Conservation (phyloP, 2,329 filamentous ascomycete genomes). For the Monilinia aucupariae region DNA sequence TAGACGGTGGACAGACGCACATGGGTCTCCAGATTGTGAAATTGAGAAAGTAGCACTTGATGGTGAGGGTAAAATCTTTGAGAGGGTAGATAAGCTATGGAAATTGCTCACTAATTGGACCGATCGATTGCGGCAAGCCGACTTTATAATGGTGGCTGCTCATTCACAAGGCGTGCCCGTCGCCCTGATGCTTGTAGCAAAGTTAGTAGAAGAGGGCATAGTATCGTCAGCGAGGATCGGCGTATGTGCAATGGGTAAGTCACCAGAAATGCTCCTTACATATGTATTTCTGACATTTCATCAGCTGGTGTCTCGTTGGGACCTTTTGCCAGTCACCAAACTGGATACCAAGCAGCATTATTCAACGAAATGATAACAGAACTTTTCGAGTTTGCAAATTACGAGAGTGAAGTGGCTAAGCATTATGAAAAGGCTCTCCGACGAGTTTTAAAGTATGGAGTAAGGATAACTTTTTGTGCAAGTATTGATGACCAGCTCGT, state of each 20-base stretch:
- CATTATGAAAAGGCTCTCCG: slow-evolving; percentile 73
- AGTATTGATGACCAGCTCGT: slow-evolving; percentile 97
- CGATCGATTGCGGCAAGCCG: slow-evolving; percentile 78
- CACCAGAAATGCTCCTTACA: background rate
- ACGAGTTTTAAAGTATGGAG: slow-evolving; percentile 69
- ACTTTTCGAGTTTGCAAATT: slow-evolving; percentile 86
- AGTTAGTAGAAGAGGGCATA: slow-evolving; percentile 85
- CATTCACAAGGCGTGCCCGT: slow-evolving; percentile 96
- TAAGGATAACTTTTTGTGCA: slow-evolving; percentile 79
- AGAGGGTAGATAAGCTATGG: slow-evolving; percentile 89
- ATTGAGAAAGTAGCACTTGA: slow-evolving; percentile 94
- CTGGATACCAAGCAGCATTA: slow-evolving; percentile 40
- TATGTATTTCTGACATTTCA: slow-evolving; percentile 24
- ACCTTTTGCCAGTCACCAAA: slow-evolving; percentile 57
- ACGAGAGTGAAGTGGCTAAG: slow-evolving; percentile 74
- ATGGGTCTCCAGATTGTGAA: slow-evolving; percentile 68
- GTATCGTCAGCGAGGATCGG: slow-evolving; percentile 72
- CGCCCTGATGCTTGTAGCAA: slow-evolving; percentile 84
- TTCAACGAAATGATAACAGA: slow-evolving; percentile 89
- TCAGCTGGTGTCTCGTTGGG: slow-evolving; percentile 89
- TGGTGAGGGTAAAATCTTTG: slow-evolving; percentile 85
- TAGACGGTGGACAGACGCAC: slow-evolving; percentile 69
- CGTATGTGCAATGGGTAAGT: slow-evolving; percentile 67
- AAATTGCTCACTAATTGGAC: slow-evolving; percentile 93
- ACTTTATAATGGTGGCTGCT: slow-evolving; percentile 86